A percentile compares a stretch with the other conserved stretches of the same genome.
phyloP scores from a whole-genome alignment of 73 alveolate genomes.

The Tetrahymena malaccensis region DNA sequence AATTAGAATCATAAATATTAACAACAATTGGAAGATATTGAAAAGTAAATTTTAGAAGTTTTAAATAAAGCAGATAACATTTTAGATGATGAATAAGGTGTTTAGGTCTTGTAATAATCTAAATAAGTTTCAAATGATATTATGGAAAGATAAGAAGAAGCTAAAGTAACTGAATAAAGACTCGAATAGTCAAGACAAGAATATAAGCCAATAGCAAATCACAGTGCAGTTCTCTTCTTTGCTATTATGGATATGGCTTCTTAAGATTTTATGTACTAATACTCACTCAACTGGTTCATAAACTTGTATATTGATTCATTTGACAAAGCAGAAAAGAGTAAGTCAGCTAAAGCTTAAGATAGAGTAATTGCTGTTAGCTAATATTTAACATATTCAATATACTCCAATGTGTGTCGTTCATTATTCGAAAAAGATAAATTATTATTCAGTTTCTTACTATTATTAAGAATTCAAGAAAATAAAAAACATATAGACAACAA shows the following conservation, averaged over 20 bases:
- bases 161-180: slow-evolving; percentile 77
- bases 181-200: slow-evolving; percentile 75
- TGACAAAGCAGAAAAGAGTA: slow-evolving; percentile 47
- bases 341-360: slow-evolving; percentile 22
- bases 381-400: slow-evolving; percentile 70
- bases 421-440: slow-evolving; percentile 97
- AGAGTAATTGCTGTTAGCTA: slow-evolving; percentile 67
- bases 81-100: slow-evolving; percentile 80
- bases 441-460: slow-evolving; percentile 86
- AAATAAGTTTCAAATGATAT: slow-evolving; percentile 86
- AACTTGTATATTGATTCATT: slow-evolving; percentile 66
- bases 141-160: slow-evolving; percentile 63
- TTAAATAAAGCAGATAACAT: slow-evolving; percentile 73
- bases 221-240: slow-evolving; percentile 80
- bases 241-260: slow-evolving; percentile 57
- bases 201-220: slow-evolving; percentile 80
- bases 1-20: background rate
- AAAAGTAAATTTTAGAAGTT: slow-evolving; percentile 87
- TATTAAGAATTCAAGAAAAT: slow-evolving; percentile 69
- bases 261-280: slow-evolving; percentile 95
- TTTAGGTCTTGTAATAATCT: slow-evolving; percentile 71
- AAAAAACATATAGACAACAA: slow-evolving; percentile 38
- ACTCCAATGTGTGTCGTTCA: slow-evolving; percentile 89
- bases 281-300: slow-evolving; percentile 86
- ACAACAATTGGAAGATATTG: slow-evolving; percentile 76